A percentile compares a stretch with the other conserved stretches of the same genome.
Conservation (phyloP, 1,284 basidiomycete species). For the Trichosporon sp. region DNA sequence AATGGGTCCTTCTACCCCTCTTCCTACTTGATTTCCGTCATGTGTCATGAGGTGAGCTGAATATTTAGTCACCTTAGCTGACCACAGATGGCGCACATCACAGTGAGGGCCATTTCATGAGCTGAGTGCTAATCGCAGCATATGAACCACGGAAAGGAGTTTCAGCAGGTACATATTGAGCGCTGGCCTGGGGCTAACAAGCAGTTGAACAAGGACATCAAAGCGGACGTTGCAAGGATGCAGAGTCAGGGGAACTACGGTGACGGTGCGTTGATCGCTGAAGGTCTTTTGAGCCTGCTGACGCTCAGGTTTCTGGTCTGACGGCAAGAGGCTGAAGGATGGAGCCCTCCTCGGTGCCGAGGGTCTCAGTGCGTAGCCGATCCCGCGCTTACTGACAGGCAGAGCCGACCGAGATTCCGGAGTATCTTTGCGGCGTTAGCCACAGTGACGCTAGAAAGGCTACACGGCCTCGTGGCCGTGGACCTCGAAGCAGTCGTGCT, state of each 20-base stretch:
- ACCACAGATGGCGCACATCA: constrained; percentile 47
- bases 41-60: constrained; percentile 47
- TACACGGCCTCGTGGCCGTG: constrained; percentile 20
- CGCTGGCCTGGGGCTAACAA: background rate
- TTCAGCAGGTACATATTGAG: constrained; percentile 35
- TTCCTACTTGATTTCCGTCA: constrained; percentile 42
- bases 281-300: background rate
- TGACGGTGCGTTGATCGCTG: constrained; percentile 34
- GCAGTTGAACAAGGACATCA: constrained; percentile 45
- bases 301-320: constrained; percentile 43
- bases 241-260: constrained; percentile 45
- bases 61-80: background rate
- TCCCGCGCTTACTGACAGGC: background rate
- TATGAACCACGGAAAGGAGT: constrained; percentile 49
- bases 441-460: constrained; percentile 39
- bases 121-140: constrained; percentile 28
- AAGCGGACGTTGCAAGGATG: constrained; percentile 38
- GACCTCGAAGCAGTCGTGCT: constrained; percentile 24
- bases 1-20: constrained; percentile 45
- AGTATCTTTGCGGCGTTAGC: constrained; percentile 45
- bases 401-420: constrained; percentile 41
- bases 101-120: constrained; percentile 30
- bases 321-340: constrained; percentile 39
- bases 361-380: constrained; percentile 29
- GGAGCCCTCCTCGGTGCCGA: constrained; percentile 40